phyloP scores from a whole-genome alignment of 495 filamentous ascomycete genomes.

The Penicillium pancosmium region DNA sequence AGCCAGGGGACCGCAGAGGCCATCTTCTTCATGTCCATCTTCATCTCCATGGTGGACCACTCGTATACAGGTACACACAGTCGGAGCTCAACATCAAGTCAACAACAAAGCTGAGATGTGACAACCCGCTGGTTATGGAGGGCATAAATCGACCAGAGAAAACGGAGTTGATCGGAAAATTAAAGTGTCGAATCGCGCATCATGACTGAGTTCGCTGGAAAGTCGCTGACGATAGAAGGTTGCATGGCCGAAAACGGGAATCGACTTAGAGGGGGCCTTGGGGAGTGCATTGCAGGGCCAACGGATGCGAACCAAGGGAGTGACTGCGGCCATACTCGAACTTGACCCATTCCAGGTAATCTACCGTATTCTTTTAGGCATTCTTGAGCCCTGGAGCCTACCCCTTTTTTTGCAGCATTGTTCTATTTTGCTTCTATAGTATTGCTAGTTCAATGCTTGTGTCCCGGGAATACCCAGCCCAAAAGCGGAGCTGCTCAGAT shows the following conservation, averaged over 20 bases:
- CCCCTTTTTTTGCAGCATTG: neutral
- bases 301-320: slow-evolving; percentile 8
- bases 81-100: neutral
- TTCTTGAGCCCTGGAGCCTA: neutral
- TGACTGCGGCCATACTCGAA: neutral
- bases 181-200: slow-evolving; percentile 3
- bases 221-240: neutral
- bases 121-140: slow-evolving; percentile 4
- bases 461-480: neutral
- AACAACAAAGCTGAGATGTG: neutral
- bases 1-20: slow-evolving; percentile 40
- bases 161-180: slow-evolving; percentile 10
- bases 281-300: neutral
- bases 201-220: neutral
- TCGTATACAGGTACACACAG: neutral
- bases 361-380: neutral
- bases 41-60: slow-evolving; percentile 15
- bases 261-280: neutral
- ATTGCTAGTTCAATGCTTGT: no score
- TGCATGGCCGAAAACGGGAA: slow-evolving; percentile 19
- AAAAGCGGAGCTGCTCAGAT: neutral
- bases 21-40: slow-evolving; percentile 26
- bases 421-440: neutral
- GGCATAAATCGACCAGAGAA: neutral
- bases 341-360: slow-evolving; percentile 4